Conservation (phyloP, 345 rosid species). For the Euphorbia tirucalli region DNA sequence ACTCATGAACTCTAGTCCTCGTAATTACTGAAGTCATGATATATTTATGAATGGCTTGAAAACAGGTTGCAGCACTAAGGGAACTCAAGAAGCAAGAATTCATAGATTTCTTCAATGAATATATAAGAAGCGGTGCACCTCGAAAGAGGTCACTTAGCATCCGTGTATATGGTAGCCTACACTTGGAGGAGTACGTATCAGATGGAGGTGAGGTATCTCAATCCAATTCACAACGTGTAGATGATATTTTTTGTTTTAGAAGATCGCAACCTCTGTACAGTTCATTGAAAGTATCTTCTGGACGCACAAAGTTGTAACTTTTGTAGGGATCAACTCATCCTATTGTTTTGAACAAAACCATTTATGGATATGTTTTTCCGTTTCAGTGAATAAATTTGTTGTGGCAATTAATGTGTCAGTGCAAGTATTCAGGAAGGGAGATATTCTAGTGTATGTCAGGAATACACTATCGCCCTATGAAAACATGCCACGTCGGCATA, state of each 20-base stretch:
- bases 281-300: slow-evolving; percentile 62
- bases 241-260: slow-evolving; percentile 67
- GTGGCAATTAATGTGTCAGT: no score
- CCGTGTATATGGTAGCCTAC: slow-evolving; percentile 61
- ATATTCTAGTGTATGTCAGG: no score
- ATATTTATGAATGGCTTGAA: slow-evolving; percentile 6
- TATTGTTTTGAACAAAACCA: not conserved
- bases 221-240: slow-evolving; percentile 37
- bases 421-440: no score
- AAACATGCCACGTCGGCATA: no score
- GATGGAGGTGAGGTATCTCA: slow-evolving; percentile 37
- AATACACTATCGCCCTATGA: no score
- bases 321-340: slow-evolving; percentile 31
- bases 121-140: slow-evolving; percentile 65
- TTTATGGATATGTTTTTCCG: not conserved
- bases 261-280: slow-evolving; percentile 77
- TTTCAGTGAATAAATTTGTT: not conserved
- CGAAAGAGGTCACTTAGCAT: slow-evolving; percentile 56
- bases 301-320: slow-evolving; percentile 47
- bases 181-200: slow-evolving; percentile 40
- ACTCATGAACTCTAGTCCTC: no score
- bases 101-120: slow-evolving; percentile 65
- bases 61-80: slow-evolving; percentile 64
- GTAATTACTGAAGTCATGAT: not conserved
- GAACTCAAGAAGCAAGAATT: slow-evolving; percentile 67